A percentile compares a stretch with the other conserved stretches of the same genome.
These are phyloP conservation scores for Colletotrichum eleusines DNA, from an alignment of 2,329 filamentous ascomycete genomes.

Conservation along the genomic window DNA sequence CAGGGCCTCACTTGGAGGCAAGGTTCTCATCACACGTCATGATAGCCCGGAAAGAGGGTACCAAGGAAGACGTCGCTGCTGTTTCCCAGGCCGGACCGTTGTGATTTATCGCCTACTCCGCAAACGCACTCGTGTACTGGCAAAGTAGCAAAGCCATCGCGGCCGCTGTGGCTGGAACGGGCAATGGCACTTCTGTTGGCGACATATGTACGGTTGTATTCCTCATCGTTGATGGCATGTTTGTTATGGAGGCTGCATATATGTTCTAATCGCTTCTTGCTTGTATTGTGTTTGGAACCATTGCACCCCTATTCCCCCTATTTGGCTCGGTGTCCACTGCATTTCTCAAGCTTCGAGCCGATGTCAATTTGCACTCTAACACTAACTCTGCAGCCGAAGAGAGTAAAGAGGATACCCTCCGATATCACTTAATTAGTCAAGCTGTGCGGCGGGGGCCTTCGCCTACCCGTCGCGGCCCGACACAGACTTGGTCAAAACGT, in stretches of 20 bases:
- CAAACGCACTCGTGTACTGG: conserved; percentile 77
- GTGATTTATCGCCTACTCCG: conserved; percentile 76
- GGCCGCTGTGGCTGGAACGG: conserved; percentile 51
- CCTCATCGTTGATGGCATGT: conserved; percentile 69
- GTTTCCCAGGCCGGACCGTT: conserved; percentile 71
- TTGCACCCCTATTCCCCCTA: conserved; percentile 72
- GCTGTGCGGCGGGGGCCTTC: conserved; percentile 59
- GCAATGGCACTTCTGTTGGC: conserved; percentile 54
- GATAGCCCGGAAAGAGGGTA: conserved; percentile 62
- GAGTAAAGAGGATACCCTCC: conserved; percentile 57
- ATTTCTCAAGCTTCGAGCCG: conserved; percentile 68
- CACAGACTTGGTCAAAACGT: conserved; percentile 57
- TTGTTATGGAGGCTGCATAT: conserved; percentile 51
- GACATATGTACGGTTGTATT: conserved; percentile 74
- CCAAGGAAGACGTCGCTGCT: conserved; percentile 68
- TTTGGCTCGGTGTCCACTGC: conserved; percentile 69
- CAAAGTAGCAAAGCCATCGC: conserved; percentile 69
- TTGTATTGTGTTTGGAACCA: conserved; percentile 71
- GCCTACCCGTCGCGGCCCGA: conserved; percentile 51
- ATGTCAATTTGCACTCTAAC: conserved; percentile 63
- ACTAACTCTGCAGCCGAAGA: conserved; percentile 58
- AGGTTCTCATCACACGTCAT: conserved; percentile 67
- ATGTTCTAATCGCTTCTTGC: conserved; percentile 53
- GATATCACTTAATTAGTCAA: conserved; percentile 60
- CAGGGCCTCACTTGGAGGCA: conserved; percentile 62